Base-by-base conservation (phyloP, 495 filamentous ascomycete genomes). In the Cenococcum geophilum region DNA sequence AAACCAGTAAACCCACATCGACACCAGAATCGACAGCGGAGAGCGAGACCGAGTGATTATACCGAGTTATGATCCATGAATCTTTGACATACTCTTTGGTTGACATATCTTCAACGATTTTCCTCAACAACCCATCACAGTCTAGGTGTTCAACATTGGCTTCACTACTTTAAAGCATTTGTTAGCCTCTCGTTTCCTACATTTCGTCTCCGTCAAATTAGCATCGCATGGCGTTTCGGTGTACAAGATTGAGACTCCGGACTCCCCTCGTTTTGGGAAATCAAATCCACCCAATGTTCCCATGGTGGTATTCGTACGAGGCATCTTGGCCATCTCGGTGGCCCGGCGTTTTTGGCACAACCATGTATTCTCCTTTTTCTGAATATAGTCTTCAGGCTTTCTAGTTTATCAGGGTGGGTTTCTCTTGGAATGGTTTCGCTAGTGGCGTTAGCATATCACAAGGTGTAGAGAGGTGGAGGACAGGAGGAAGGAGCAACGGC, bases 1-100 rank as follows among this genome's bases (percentile, higher is more conserved):
- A 92, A 95, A 70, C 93, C 93, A 1, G 89, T 97, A 55, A 98
- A 98, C 70, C 93, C 91, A 11, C 91, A 96, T 70, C 85, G 93
- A 58, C 88, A 95, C 69, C 87, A 90, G 73, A 86, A 88, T 58
- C 78, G 87, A 57, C 84, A 89, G 61, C 84, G 88, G 61, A 77
- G 86, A 63, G 84, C 87, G 57, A 80, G 93, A 49, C 90, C 91
- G 18, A 92, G 88, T 70, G 95, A 98, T 74, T 97, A 92, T 64
- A 52, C 49, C 18, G 49, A 52, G 22, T 23, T 52, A 14, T 52
- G 16, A 27, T 52, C 20, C 22, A 23, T 20, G 6, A 52, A 18
- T 0, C 49, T 8, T 25, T 23, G 18, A 10, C 27, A 23, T 23
- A 32, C 23, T 32, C 25, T 52, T 27, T 32, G 10, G 21, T 52